phyloP scores from a whole-genome alignment of 1,139 yeast genomes.

The Geotrichum reessii region DNA sequence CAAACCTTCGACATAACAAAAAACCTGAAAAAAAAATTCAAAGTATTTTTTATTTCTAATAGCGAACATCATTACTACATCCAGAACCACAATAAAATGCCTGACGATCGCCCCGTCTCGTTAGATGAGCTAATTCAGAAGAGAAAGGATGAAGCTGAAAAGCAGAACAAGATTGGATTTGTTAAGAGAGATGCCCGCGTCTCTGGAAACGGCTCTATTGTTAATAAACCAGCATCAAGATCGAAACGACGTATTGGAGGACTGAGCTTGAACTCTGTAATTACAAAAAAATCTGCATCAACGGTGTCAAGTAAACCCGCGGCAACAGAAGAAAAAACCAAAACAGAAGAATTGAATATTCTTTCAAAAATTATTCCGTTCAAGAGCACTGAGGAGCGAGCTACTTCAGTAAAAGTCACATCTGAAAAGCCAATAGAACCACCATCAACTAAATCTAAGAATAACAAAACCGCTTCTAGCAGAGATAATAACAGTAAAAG shows the following conservation, averaged over 20 bases:
- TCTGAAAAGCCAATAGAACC: neutral
- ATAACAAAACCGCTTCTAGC: neutral
- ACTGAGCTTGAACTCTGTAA: conserved; percentile 5
- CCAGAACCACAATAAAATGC: neutral
- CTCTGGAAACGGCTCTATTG: conserved; percentile 1
- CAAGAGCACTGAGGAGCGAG: neutral
- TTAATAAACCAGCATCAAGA: neutral
- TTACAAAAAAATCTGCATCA: neutral
- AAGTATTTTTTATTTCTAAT: neutral
- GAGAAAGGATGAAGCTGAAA: conserved; percentile 28
- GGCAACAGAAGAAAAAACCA: neutral
- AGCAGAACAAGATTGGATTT: conserved; percentile 22
- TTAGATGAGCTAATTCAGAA: conserved; percentile 42
- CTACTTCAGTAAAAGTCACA: neutral
- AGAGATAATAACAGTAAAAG: neutral
- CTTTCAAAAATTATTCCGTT: conserved; percentile 4
- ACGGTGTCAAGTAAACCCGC: neutral
- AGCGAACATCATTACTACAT: neutral
- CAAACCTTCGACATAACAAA: neutral
- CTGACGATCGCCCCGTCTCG: conserved; percentile 32
- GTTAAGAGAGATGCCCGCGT: conserved; percentile 9
- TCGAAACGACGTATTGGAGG: conserved; percentile 10
- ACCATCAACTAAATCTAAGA: neutral
- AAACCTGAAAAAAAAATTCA: neutral
- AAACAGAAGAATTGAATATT: neutral